Conservation (phyloP, 2,329 filamentous ascomycete species). For the Beauveria sp. region DNA sequence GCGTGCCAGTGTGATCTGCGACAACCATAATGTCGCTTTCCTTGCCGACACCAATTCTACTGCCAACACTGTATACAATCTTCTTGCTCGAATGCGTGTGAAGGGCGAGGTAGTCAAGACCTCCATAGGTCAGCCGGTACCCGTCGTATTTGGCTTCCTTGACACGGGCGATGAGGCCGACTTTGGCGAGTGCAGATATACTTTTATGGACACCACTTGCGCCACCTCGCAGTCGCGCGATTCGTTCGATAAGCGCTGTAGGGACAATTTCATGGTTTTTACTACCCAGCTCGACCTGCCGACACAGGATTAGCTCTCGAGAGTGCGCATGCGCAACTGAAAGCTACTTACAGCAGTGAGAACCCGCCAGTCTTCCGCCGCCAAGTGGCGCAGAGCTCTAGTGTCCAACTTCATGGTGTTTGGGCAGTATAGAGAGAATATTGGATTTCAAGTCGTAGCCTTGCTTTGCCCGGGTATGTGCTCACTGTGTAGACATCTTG, state of each 20-base stretch:
- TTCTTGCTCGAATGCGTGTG: slow-evolving; percentile 78
- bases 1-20: slow-evolving; percentile 66
- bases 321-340: slow-evolving; percentile 19
- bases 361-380: slow-evolving; percentile 88
- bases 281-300: slow-evolving; percentile 82
- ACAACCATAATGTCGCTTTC: slow-evolving; percentile 97
- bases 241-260: slow-evolving; percentile 76
- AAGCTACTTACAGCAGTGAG: slow-evolving; percentile 67
- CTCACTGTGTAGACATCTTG: background rate
- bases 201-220: slow-evolving; percentile 72
- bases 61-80: slow-evolving; percentile 84
- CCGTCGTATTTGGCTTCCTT: slow-evolving; percentile 98
- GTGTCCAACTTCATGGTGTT: slow-evolving; percentile 84
- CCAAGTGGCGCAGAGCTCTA: slow-evolving; percentile 85
- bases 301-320: slow-evolving; percentile 27
- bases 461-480: background rate
- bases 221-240: slow-evolving; percentile 72
- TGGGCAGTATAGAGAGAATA: background rate
- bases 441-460: background rate
- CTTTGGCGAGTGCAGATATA: slow-evolving; percentile 88
- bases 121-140: slow-evolving; percentile 92
- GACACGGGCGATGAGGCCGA: slow-evolving; percentile 80
- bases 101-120: slow-evolving; percentile 93
- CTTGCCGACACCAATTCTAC: slow-evolving; percentile 91
- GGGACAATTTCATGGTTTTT: slow-evolving; percentile 97